Evolutionary conservation across 2,329 filamentous ascomycete genomes (phyloP).

Genomic region (Onygena corvina): DNA sequence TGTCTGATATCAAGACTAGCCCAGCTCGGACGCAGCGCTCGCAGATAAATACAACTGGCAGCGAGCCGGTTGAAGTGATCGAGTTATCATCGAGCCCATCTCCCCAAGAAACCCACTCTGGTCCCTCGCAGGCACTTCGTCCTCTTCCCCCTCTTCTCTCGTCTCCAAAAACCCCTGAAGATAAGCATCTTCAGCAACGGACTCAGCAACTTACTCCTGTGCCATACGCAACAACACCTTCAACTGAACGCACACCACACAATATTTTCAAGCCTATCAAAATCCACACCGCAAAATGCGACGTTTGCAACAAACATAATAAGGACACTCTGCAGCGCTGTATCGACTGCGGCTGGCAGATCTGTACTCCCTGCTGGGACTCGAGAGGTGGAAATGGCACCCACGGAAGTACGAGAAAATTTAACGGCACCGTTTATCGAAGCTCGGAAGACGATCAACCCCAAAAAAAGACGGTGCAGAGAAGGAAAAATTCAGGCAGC

Average conservation of each 20-base stretch:
- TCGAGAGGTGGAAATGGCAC: constrained; percentile 15
- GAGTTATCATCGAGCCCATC: constrained; percentile 7
- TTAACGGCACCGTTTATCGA: constrained; percentile 13
- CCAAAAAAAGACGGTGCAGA: neutral
- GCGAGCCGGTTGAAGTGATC: constrained; percentile 4
- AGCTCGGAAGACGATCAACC: constrained; percentile 7
- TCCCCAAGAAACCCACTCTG: neutral
- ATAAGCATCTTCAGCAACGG: neutral
- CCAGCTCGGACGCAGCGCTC: neutral
- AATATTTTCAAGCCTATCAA: constrained; percentile 21
- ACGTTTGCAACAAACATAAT: constrained; percentile 27
- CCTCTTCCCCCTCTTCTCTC: neutral
- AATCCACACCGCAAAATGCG: constrained; percentile 30
- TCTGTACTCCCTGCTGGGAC: constrained; percentile 25
- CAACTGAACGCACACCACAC: constrained; percentile 10
- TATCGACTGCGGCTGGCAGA: constrained; percentile 25
- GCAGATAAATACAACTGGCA: neutral
- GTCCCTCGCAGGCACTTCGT: neutral
- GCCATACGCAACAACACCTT: neutral
- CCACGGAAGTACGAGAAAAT: constrained; percentile 15
- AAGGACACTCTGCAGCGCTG: constrained; percentile 25
- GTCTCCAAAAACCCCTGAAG: neutral
- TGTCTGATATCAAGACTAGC: neutral
- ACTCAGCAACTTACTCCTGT: neutral
- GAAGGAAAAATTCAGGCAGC: neutral